Percentiles rank a stretch among this genome's conserved stretches.
Evolutionary conservation across 139 green algal species (phyloP).

Genomic region (Trebouxia sp.): DNA sequence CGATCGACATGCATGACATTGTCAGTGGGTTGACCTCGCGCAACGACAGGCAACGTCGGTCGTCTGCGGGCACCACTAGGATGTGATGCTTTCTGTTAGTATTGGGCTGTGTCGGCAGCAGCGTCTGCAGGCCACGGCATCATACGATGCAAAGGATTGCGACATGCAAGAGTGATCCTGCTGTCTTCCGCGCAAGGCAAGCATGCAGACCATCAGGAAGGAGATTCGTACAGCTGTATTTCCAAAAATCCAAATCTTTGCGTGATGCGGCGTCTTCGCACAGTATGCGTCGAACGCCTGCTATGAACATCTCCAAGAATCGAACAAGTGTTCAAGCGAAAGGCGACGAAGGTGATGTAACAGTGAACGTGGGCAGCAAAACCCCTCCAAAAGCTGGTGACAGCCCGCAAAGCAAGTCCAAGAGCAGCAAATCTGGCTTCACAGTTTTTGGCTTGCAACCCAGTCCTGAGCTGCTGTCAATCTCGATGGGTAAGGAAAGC

Average conservation of each 20-base stretch:
- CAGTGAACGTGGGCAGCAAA: background rate
- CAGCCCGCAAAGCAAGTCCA: background rate
- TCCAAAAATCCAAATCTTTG: too few relatives aligned
- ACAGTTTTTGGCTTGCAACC: slow-evolving; percentile 15
- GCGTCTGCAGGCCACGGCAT: too few relatives aligned
- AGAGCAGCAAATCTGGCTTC: background rate
- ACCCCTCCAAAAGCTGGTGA: background rate
- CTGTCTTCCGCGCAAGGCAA: too few relatives aligned
- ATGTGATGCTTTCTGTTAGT: too few relatives aligned
- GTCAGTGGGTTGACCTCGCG: too few relatives aligned
- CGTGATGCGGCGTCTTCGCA: background rate
- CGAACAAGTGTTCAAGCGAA: background rate
- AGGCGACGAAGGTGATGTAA: background rate
- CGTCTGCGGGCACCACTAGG: too few relatives aligned
- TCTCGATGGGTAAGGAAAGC: slow-evolving; percentile 17
- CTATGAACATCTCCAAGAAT: background rate
- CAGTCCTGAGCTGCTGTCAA: slow-evolving; percentile 15
- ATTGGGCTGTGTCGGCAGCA: too few relatives aligned
- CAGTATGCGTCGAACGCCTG: background rate
- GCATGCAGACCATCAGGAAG: too few relatives aligned
- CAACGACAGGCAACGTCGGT: too few relatives aligned
- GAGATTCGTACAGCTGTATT: background rate
- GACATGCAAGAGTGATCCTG: too few relatives aligned
- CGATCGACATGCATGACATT: too few relatives aligned
- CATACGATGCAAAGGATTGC: too few relatives aligned